Base-by-base conservation (phyloP, 805 yeast species). In the Nadsonia fulvescens region DNA sequence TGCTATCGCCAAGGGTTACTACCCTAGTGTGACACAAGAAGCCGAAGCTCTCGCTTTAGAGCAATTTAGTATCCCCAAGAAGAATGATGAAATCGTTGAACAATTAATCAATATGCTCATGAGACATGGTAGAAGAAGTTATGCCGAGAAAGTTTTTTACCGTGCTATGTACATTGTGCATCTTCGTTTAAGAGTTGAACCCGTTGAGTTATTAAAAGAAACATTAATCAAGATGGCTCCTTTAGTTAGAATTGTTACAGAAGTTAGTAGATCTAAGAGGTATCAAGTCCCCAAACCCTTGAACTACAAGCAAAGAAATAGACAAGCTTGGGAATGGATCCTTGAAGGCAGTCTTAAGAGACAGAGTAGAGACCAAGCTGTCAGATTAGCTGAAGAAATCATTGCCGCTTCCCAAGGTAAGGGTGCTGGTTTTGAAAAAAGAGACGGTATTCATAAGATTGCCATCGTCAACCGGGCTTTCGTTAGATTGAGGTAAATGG, bases 251-350 rank as follows among this genome's bases (percentile, higher is more conserved):
- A 74, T 82, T 54, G 63, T 70, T 32, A 66, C 82, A 18, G 74
- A 70, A 46, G 81, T 89, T 3, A 89, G 89, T 32, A 74, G 74
- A 30, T 95, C 95, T 22, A 79, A 83, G 47, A 70, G 72, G 33
- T 63, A 65, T 32, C 62, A 70, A 20, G 73, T 79, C 26, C 98
- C 98, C 4, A 69, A 66, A 18, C 93, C 95, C 6, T 58, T 86
- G 42, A 70, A 66, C 25, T 69, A 67, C 41, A 70, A 81, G 52
- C 93, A 82, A 53, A 66, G 96, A 49, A 58, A 68, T 39, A 67
- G 94, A 51, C 68, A 66, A 42, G 94, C 96, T 2, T 77, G 91
- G 60, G 52, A 59, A 37, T 89, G 96, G 96, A 74, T 89, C 25
- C 51, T 82, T 29, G 93, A 79, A 33, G 81, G 91, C 12, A 66